These are phyloP conservation scores for Nakazawaea holstii DNA, from an alignment of 805 yeast genomes.

Conservation along the genomic window DNA sequence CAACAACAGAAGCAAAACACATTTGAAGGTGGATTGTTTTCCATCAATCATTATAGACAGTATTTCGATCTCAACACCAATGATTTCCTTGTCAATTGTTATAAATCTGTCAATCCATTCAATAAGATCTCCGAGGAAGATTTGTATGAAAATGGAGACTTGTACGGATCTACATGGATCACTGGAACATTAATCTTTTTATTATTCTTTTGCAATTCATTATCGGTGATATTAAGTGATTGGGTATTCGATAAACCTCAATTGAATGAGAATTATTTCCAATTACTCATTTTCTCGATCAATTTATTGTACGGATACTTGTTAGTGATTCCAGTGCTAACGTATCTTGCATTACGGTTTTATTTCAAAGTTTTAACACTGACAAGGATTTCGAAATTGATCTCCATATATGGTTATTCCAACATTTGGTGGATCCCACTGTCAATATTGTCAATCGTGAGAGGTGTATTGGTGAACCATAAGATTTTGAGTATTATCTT, in stretches of 20 bases:
- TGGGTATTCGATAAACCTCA: slow-evolving; percentile 36
- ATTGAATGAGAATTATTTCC: slow-evolving; percentile 48
- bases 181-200: slow-evolving; percentile 74
- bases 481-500: slow-evolving; percentile 38
- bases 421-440: slow-evolving; percentile 84
- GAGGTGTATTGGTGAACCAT: slow-evolving; percentile 47
- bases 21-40: slow-evolving; percentile 42
- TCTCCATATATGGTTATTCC: slow-evolving; percentile 82
- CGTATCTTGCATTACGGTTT: slow-evolving; percentile 49
- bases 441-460: slow-evolving; percentile 52
- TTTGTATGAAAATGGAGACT: slow-evolving; percentile 49
- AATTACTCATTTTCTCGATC: slow-evolving; percentile 61
- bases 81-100: slow-evolving; percentile 52
- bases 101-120: slow-evolving; percentile 53
- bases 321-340: slow-evolving; percentile 51
- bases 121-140: slow-evolving; percentile 23
- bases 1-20: slow-evolving; percentile 8
- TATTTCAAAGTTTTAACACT: slow-evolving; percentile 44
- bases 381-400: slow-evolving; percentile 50
- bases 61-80: slow-evolving; percentile 66
- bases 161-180: slow-evolving; percentile 90
- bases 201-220: slow-evolving; percentile 70
- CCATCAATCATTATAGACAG: slow-evolving; percentile 54
- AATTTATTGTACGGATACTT: slow-evolving; percentile 74
- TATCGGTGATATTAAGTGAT: slow-evolving; percentile 58